Percentiles rank a stretch among this genome's conserved stretches.
Evolutionary conservation across 2,329 filamentous ascomycete species (phyloP).

Genomic region (Calonectria pauciramosa): DNA sequence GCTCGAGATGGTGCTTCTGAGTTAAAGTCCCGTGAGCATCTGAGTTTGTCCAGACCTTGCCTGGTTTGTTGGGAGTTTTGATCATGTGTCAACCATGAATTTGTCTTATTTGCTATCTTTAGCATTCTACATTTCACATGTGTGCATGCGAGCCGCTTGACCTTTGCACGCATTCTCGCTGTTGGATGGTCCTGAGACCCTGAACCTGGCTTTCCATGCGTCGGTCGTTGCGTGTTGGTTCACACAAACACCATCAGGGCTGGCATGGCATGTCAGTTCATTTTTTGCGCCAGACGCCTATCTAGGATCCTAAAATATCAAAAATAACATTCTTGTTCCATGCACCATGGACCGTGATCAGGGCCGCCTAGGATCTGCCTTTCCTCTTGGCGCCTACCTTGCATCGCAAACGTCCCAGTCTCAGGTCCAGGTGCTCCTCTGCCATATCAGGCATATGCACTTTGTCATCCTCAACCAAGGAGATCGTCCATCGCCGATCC

Average conservation of each 20-base stretch:
- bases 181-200: not conserved
- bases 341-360: constrained; percentile 33
- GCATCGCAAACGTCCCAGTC: constrained; percentile 17
- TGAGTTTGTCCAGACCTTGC: not conserved
- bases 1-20: not conserved
- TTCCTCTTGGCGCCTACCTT: constrained; percentile 5
- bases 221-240: not conserved
- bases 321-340: constrained; percentile 46
- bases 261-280: constrained; percentile 49
- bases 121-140: not conserved
- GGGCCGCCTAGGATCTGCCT: constrained; percentile 11
- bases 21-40: not conserved
- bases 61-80: not conserved
- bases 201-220: not conserved
- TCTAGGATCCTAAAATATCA: constrained; percentile 55
- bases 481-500: constrained; percentile 63
- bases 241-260: constrained; percentile 18
- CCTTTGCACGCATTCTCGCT: not conserved
- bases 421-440: constrained; percentile 35
- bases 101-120: constrained; percentile 13
- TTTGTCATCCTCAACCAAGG: constrained; percentile 55
- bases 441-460: constrained; percentile 20
- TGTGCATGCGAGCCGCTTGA: not conserved
- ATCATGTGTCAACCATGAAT: not conserved
- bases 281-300: constrained; percentile 60